Percentiles rank a stretch among this genome's conserved stretches.
phyloP scores from a whole-genome alignment of 306 rosid genomes.

The Fragaria iinumae region DNA sequence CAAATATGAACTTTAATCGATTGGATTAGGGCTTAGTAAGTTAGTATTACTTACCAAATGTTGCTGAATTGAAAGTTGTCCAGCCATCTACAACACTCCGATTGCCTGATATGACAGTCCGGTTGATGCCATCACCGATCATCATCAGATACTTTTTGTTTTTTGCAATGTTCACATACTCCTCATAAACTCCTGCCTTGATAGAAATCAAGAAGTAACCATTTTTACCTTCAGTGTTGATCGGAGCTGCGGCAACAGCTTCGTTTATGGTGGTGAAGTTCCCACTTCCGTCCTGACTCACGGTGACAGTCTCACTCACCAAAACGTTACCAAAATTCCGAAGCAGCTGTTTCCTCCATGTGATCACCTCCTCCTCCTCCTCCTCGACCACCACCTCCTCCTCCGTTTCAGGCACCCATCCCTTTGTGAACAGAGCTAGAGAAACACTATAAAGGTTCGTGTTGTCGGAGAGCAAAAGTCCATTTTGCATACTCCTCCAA shows the following conservation, averaged over 20 bases:
- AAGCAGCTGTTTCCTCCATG: conserved; percentile 25
- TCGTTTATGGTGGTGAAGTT: conserved; percentile 69
- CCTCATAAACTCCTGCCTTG: conserved; percentile 68
- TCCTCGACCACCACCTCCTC: background rate
- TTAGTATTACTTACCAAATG: conserved; percentile 42
- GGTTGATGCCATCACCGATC: conserved; percentile 77
- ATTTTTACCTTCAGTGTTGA: conserved; percentile 32
- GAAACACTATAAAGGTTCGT: conserved; percentile 65
- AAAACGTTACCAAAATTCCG: conserved; percentile 30
- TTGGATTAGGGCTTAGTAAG: background rate
- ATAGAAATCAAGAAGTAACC: conserved; percentile 73
- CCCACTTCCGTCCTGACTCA: conserved; percentile 69
- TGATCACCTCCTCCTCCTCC: background rate
- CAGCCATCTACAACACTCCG: conserved; percentile 58
- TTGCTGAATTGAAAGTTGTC: conserved; percentile 79
- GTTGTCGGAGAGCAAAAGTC: conserved; percentile 47
- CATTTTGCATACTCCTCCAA: conserved; percentile 43
- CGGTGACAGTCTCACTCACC: conserved; percentile 52
- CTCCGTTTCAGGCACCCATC: conserved; percentile 46
- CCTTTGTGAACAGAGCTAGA: conserved; percentile 55
- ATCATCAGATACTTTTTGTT: conserved; percentile 60
- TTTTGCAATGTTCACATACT: conserved; percentile 54
- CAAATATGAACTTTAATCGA: background rate
- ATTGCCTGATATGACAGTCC: conserved; percentile 65
- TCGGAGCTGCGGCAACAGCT: conserved; percentile 66